These are phyloP conservation scores for Boletus insuetus DNA, from an alignment of 768 basidiomycete species.

Conservation along the genomic window DNA sequence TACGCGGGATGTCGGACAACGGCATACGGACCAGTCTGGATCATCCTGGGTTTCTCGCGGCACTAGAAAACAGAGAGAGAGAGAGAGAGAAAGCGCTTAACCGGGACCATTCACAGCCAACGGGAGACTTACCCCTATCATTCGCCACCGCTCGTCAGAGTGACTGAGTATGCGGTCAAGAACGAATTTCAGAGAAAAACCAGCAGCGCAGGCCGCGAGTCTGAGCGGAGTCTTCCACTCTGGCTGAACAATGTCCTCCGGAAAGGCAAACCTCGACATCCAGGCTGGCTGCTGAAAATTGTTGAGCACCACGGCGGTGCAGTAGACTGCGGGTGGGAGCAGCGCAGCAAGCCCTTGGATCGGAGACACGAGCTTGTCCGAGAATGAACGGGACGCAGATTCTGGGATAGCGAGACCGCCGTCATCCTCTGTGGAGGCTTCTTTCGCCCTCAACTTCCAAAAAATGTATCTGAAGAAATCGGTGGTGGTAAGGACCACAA, in stretches of 20 bases:
- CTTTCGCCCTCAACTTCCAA: conserved; percentile 1
- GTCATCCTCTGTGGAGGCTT: conserved; percentile 6
- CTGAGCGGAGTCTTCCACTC: conserved; percentile 25
- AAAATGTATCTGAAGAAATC: conserved; percentile 22
- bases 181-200: conserved; percentile 17
- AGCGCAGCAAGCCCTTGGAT: conserved; percentile 24
- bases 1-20: conserved; percentile 38
- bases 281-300: conserved; percentile 36
- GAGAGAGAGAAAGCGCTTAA: too few species aligned
- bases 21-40: conserved; percentile 34
- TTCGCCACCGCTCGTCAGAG: conserved; percentile 31
- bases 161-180: conserved; percentile 9
- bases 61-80: conserved; percentile 16
- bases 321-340: conserved; percentile 29
- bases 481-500: conserved; percentile 25
- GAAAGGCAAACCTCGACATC: conserved; percentile 29
- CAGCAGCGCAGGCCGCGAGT: conserved; percentile 27
- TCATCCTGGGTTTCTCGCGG: conserved; percentile 30
- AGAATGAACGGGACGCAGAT: conserved; percentile 11
- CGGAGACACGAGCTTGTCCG: conserved; percentile 29
- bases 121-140: conserved; percentile 29
- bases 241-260: conserved; percentile 20
- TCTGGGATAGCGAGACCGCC: conserved; percentile 19
- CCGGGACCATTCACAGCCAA: not conserved
- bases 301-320: conserved; percentile 26